Base-by-base conservation (phyloP, 129 eudicot genomes). In the Ambrosia trifida region DNA sequence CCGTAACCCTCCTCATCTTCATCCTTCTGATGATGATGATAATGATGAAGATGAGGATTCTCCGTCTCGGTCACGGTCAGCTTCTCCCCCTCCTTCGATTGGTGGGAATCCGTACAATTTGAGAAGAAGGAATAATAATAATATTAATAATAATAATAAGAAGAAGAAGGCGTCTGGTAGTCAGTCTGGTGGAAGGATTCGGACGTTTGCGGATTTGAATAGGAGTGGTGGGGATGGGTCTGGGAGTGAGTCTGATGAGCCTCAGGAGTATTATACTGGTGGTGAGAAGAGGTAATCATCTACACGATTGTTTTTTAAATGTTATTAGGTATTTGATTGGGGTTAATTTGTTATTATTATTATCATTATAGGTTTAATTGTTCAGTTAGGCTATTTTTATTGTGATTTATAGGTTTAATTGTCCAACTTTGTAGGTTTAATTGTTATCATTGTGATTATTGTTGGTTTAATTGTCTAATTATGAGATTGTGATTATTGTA, bases 251-350 rank as follows among this genome's bases (percentile, higher is more conserved):
- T 80, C 88, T 1, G 93, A 82, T 76, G 81, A 70, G 44, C 97
- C 93, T 77, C 85, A 85, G 66, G 96, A 88, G 86, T 88, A 91
- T 67, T 88, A 84, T 59, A 83, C 90, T 38, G 97, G 96, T 66
- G 96, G 96, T 17, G 83, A 86, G 64, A 91, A 84, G 80, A 91
- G 97, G 97, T 91, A 72, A 28, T 67, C 30, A 38, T 52, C 19
- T 46, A 16, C 12, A 33, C 41, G 11, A 4, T 7, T 41, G 16
- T 31, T 4, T 36, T 52, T 33, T 7, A 2, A 6, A 10, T 11
- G 46, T 36, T 19, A n/a, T 12, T 45, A 11, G 49, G 36, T 72
- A 11, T 56, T 24, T 24, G 2, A 17, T 46, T n/a, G n/a, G n/a
- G n/a, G n/a, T 1, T 38, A 38, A 0, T 9, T 40, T 8, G 6